These are phyloP conservation scores for Phaeophleospora eucalypticola DNA, from an alignment of 2,329 filamentous ascomycete genomes.

Conservation along the genomic window DNA sequence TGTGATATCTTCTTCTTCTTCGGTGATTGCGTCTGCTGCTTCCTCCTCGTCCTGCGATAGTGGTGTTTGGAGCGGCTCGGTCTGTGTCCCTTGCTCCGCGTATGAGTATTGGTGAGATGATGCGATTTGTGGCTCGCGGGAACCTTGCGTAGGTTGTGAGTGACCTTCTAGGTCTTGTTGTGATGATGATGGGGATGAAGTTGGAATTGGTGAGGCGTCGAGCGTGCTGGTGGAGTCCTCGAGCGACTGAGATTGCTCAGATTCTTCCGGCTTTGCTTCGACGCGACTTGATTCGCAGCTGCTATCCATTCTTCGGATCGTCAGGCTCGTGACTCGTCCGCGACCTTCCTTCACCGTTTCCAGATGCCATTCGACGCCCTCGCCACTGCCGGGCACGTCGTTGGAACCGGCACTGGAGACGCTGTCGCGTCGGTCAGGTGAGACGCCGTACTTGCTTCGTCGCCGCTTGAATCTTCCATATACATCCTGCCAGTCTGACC, in stretches of 20 bases:
- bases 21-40: slow-evolving; percentile 2
- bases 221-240: neutral
- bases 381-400: slow-evolving; percentile 9
- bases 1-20: slow-evolving; percentile 2
- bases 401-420: slow-evolving; percentile 12
- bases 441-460: slow-evolving; percentile 29
- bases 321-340: slow-evolving; percentile 25
- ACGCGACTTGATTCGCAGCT: slow-evolving; percentile 2
- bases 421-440: slow-evolving; percentile 12
- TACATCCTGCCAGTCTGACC: slow-evolving; percentile 34
- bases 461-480: slow-evolving; percentile 30
- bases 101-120: neutral
- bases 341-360: slow-evolving; percentile 24
- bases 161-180: slow-evolving; percentile 7
- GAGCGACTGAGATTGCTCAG: neutral
- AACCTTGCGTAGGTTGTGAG: slow-evolving; percentile 2
- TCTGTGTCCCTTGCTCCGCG: slow-evolving; percentile 7
- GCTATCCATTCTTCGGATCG: slow-evolving; percentile 22
- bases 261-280: neutral
- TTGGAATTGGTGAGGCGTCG: neutral
- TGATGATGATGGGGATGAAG: neutral
- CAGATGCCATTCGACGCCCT: slow-evolving; percentile 26
- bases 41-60: slow-evolving; percentile 8
- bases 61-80: neutral
- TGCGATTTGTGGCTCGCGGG: slow-evolving; percentile 12